phyloP scores from a whole-genome alignment of 1,139 yeast genomes.

The Yamadazyma triangularis region DNA sequence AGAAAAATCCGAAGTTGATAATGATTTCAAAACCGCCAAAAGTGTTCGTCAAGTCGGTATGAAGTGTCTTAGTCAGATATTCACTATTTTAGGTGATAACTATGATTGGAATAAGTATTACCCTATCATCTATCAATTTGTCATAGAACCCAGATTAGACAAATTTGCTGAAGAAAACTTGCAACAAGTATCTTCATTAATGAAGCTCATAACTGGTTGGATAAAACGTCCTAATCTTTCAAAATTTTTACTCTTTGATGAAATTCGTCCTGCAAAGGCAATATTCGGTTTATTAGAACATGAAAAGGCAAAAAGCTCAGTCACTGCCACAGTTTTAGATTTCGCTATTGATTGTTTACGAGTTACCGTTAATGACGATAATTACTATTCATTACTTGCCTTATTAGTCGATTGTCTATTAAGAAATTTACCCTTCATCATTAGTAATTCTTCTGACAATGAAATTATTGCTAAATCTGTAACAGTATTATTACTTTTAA shows the following conservation, averaged over 20 bases:
- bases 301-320: constrained; percentile 62
- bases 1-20: constrained; percentile 10
- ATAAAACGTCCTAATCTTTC: constrained; percentile 47
- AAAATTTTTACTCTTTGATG: constrained; percentile 53
- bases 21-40: constrained; percentile 43
- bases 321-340: constrained; percentile 51
- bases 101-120: constrained; percentile 57
- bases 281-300: constrained; percentile 52
- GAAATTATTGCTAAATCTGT: constrained; percentile 53
- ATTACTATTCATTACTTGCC: constrained; percentile 46
- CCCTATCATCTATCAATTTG: constrained; percentile 44
- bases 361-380: constrained; percentile 38
- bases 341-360: constrained; percentile 46
- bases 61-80: constrained; percentile 51
- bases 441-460: constrained; percentile 38
- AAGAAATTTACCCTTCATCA: constrained; percentile 45
- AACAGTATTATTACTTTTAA: constrained; percentile 48
- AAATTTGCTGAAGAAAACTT: constrained; percentile 72
- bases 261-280: constrained; percentile 51
- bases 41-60: constrained; percentile 58
- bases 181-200: constrained; percentile 76
- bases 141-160: constrained; percentile 63
- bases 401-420: constrained; percentile 55
- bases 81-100: constrained; percentile 42
- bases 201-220: constrained; percentile 66